A percentile compares a stretch with the other conserved stretches of the same genome.
These are phyloP conservation scores for Leucoagaricus sp. DNA, from an alignment of 1,284 basidiomycete genomes.

Conservation along the genomic window DNA sequence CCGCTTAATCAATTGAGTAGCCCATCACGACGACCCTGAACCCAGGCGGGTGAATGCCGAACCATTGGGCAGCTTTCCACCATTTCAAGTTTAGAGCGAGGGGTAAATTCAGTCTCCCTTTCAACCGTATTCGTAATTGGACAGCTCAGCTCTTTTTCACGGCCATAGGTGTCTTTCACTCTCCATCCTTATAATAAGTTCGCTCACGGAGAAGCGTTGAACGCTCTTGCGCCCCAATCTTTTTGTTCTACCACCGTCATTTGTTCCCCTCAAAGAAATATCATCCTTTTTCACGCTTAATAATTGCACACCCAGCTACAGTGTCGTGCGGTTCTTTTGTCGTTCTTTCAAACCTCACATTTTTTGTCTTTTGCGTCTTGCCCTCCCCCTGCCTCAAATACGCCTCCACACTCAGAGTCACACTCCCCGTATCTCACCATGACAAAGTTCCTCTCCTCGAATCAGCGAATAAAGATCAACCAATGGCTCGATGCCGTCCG, in stretches of 20 bases:
- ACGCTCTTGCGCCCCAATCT: slow-evolving; percentile 2
- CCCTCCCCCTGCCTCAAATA: background rate
- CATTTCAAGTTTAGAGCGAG: slow-evolving; percentile 9
- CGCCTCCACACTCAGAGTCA: background rate
- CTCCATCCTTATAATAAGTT: background rate
- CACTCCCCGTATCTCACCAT: background rate
- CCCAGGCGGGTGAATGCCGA: background rate
- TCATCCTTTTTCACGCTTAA: background rate
- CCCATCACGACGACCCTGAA: background rate
- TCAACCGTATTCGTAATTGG: slow-evolving; percentile 6
- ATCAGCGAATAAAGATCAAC: slow-evolving; percentile 1
- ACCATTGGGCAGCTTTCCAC: background rate
- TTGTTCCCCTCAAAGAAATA: background rate
- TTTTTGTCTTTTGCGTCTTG: background rate
- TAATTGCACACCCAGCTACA: background rate
- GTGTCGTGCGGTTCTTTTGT: background rate
- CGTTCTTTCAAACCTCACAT: background rate
- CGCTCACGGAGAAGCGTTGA: background rate
- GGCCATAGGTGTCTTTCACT: background rate
- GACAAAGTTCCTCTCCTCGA: slow-evolving; percentile 10
- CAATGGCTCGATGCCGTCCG: slow-evolving; percentile 9
- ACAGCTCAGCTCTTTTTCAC: background rate
- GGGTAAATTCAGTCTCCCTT: background rate
- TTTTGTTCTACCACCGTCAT: slow-evolving; percentile 4
- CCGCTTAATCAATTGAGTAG: background rate